Evolutionary conservation across 2,329 filamentous ascomycete genomes (phyloP), one percentile per base, ranked within the genome.

Genomic region (Penicillium sp.): DNA sequence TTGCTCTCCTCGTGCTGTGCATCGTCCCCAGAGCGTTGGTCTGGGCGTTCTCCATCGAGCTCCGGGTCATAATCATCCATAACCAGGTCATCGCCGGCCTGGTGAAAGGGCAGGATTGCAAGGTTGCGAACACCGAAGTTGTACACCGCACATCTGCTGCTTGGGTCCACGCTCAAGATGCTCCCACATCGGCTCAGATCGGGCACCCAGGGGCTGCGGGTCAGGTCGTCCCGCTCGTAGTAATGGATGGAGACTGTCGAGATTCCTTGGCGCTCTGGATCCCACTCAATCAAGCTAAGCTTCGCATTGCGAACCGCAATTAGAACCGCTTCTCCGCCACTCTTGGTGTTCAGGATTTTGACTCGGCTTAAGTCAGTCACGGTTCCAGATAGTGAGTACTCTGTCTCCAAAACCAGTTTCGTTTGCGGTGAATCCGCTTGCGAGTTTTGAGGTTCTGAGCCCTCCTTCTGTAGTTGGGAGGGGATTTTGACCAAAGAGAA

Each of bases 221-320:
- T 83, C 54, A 92, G 77, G 66, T 95, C 91, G 65, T 96, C 91
- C 68, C 93, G 88, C 70, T 99, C 93, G 73, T 97, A 99, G 77
- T 91, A 97, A 75, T 99, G 93, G 63, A 99, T 92, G 43, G 92
- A 97, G 55, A 93, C 82, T 45, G 92, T 97, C 61, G 86, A 84
- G 61, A 97, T 84, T 43, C 82, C 81, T 70, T 88, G 80, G 58
- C 82, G 83, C 66, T 87, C 83, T 8, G 89, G 84, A 67, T 97
- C 89, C 93, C 93, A 99, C 74, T 96, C 89, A 48, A 95, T 79
- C 69, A 99, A 77, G 70, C 88, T 95, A 65, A 97, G 80, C 73
- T 95, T 95, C 35, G 93, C 93, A 72, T 95, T 90, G 64, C 87
- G 87, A 72, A 92, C 87, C 0, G 89, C 87, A 49, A 97, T 71